phyloP scores from a whole-genome alignment of 306 rosid species.

The Lathyrus oleraceus region DNA sequence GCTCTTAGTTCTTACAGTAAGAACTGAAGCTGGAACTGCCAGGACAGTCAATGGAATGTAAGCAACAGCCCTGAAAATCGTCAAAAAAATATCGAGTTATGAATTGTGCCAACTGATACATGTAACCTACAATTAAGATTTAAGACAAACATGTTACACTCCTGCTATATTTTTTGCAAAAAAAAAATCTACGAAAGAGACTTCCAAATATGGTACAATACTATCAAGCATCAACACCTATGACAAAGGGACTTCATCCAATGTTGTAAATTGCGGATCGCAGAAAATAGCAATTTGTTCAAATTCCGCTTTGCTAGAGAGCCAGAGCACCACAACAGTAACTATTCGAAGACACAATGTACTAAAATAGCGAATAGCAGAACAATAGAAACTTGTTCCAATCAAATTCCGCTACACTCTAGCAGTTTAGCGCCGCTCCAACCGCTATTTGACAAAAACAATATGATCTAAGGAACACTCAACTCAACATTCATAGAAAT shows the following conservation, averaged over 20 bases:
- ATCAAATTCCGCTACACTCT: too few relatives aligned
- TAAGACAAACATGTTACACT: conserved; percentile 5
- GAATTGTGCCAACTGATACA: not conserved
- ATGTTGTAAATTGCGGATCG: too few relatives aligned
- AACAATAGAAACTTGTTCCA: too few relatives aligned
- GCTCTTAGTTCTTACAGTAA: conserved; percentile 74
- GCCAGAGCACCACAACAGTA: too few relatives aligned
- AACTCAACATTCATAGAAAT: conserved; percentile 15
- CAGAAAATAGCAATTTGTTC: too few relatives aligned
- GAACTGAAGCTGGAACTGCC: conserved; percentile 97
- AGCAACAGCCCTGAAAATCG: conserved; percentile 76
- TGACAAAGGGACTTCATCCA: not conserved
- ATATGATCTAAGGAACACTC: not conserved
- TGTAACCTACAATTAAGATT: not conserved
- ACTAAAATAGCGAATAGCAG: too few relatives aligned
- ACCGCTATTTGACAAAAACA: too few relatives aligned
- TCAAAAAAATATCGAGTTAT: conserved; percentile 13
- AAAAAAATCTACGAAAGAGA: conserved; percentile 4
- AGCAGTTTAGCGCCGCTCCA: too few relatives aligned
- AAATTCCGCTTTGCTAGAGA: too few relatives aligned
- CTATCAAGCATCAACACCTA: conserved; percentile 2
- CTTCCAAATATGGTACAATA: not conserved
- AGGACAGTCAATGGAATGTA: conserved; percentile 92
- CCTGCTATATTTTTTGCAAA: not conserved
- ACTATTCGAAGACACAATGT: too few relatives aligned